Base-by-base conservation (phyloP, 225 moss, liverwort and hornwort species). In the Physcomitrellopsis africana region DNA sequence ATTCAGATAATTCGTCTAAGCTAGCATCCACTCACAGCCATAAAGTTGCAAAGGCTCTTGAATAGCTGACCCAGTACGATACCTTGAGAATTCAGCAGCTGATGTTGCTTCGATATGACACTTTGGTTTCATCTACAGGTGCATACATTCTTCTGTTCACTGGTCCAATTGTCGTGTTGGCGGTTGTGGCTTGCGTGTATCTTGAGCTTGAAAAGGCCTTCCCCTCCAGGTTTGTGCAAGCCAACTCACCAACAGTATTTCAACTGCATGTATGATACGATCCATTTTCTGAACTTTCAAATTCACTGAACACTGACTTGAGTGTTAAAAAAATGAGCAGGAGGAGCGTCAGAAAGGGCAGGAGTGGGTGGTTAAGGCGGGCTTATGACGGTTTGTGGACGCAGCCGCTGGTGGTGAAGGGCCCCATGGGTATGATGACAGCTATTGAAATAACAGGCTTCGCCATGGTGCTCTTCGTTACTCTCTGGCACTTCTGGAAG, bases 381-480 rank as follows among this genome's bases (percentile, higher is more conserved):
- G 47, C 19, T 10, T 82, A 65, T 17, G 77, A 75, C 22, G 27
- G 68, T 20, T 27, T 79, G 57, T 83, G 67, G 10, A 79, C 71
- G 54, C 76, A 72, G 48, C 83, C 83, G 20, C 77, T 82, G 51
- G 51, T 79, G 29, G 76, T 76, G 68, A 54, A 8, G 20, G 76
- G 79, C n/a, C 83, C 83, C 0, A 48, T 79, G 54, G 83, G 79
- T 64, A 78, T 82, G 78, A 78, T 82, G 82, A 70, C 10, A 10
- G 55, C 70, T 20, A n/a, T 22, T 0, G 78, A 79, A 53, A 67
- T 82, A 6, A 6, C 74, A 17, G 75, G 70, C 19, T 79, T 75
- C 0, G 53, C 13, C 42, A 66, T 78, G 65, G 77, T 82, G 70
- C 10, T 75, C 18, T 47, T 78, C 12, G 68, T 68, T 16, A 75